These are phyloP conservation scores for Chenopodium formosanum DNA, from an alignment of 148 eudicot genomes.

Conservation along the genomic window DNA sequence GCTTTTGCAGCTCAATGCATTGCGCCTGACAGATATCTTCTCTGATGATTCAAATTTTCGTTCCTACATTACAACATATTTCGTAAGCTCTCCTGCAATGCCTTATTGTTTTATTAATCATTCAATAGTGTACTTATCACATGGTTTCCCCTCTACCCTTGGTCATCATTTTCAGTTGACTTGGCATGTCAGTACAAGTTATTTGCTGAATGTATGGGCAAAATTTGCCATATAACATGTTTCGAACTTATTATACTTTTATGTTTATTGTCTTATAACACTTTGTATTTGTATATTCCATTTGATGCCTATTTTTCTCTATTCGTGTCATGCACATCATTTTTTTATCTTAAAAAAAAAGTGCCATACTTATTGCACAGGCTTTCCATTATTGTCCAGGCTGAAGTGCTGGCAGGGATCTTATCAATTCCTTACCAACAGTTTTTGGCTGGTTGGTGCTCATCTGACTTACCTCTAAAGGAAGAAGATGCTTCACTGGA, in stretches of 20 bases:
- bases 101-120: neutral
- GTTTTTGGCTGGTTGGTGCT: conserved; percentile 89
- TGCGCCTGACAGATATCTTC: conserved; percentile 86
- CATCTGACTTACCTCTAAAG: conserved; percentile 66
- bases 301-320: conserved; percentile 6
- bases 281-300: neutral
- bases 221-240: neutral
- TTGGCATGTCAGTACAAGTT: neutral
- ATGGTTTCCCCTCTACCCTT: neutral
- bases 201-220: neutral
- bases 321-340: neutral
- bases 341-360: too few relatives aligned
- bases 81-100: conserved; percentile 51
- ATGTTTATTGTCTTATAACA: conserved; percentile 15
- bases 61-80: conserved; percentile 60
- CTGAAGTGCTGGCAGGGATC: conserved; percentile 70
- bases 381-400: conserved; percentile 39
- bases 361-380: too few relatives aligned
- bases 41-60: conserved; percentile 99
- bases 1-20: conserved; percentile 81
- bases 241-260: neutral
- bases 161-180: neutral
- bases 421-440: conserved; percentile 66
- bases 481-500: conserved; percentile 81
- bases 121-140: neutral